Base-by-base conservation (phyloP, 805 yeast species). In the Brettanomyces naardenensis region DNA sequence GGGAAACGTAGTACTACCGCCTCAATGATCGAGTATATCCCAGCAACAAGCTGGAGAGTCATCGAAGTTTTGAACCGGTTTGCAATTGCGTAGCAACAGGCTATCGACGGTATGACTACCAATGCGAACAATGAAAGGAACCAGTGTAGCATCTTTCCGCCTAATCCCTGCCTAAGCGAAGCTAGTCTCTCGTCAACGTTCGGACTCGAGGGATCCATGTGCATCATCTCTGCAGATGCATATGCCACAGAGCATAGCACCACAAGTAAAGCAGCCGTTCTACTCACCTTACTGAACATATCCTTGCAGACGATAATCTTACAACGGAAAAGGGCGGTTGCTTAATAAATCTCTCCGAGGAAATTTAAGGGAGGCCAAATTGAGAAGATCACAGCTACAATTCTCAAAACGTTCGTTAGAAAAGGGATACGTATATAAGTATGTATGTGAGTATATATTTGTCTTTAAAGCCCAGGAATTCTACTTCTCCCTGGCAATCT, bases 61-160 rank as follows among this genome's bases (percentile, higher is more conserved):
- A 71, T 56, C 2, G 78, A 61, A 20, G 68, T 50, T 38, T 66
- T 69, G 35, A 64, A 54, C 31, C 65, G 61, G 37, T 71, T 66
- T 1, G 86, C 83, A 45, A 78, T 59, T 1, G 80, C 71, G 26
- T 74, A 65, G 6, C 65, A 67, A 2, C 81, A 57, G 1, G 78
- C 63, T 1, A 79, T 38, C 0, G 83, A 75, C 2, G 89, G 85
- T 1, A 73, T 6, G 3, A 81, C 45, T 20, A 80, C 62, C 18
- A 77, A 48, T 4, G 73, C 34, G 1, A 59, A 44, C 17, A 79
- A 37, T 0, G 84, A 61, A 17, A 67, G 33, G 15, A 80, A 51
- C 87, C 87, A 82, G 51, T 82, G 90, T 52, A 78, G 66, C 0
- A 80, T 61, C 48, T 75, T 77, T 6, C 76, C 61, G 2, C 63